Conservation (phyloP, 768 basidiomycete species). For the Leucosporidium yakuticum region DNA sequence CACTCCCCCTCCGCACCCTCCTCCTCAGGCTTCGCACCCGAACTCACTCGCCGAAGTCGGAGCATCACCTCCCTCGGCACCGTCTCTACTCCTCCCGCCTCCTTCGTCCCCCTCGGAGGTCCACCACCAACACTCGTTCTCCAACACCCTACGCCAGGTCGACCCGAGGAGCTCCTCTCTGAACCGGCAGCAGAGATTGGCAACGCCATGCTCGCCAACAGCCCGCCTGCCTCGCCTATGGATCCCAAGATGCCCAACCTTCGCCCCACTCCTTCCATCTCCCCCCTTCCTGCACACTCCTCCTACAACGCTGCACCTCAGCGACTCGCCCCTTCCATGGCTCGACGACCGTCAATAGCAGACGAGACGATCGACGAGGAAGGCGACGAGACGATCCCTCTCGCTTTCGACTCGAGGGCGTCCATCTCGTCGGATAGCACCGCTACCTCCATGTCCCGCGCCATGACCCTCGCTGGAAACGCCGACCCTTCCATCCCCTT, state of each 20-base stretch:
- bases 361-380: constrained; percentile 1
- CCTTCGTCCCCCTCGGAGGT: background rate
- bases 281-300: too few species aligned
- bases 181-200: background rate
- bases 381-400: background rate
- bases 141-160: too few species aligned
- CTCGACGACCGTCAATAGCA: background rate
- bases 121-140: too few species aligned
- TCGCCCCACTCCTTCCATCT: too few species aligned
- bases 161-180: too few species aligned
- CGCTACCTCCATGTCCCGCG: too few species aligned
- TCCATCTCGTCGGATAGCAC: too few species aligned
- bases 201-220: background rate
- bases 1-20: background rate
- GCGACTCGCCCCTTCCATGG: background rate
- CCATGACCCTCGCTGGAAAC: too few species aligned
- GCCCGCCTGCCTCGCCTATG: constrained; percentile 1
- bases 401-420: background rate
- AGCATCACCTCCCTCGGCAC: constrained; percentile 1
- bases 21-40: background rate
- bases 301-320: too few species aligned
- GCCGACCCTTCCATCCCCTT: too few species aligned
- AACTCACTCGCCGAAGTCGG: background rate
- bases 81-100: background rate
- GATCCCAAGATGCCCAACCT: too few species aligned